Evolutionary conservation across 2,329 filamentous ascomycete genomes (phyloP).

Genomic region (Talaromyces piceae): DNA sequence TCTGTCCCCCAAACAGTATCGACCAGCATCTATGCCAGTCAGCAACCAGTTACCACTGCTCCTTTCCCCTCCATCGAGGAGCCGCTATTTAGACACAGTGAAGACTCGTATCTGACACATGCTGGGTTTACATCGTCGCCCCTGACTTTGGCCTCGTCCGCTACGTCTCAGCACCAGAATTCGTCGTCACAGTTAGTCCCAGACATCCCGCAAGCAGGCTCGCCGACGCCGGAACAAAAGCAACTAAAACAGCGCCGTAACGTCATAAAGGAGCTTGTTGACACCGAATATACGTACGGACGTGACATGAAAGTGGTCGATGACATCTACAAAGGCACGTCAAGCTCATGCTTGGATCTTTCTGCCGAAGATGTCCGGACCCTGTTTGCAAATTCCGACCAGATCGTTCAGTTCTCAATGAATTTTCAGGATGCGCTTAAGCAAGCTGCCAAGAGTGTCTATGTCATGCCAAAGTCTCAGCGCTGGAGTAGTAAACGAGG

Average conservation of each 20-base stretch:
- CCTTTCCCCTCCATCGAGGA: slow-evolving; percentile 16
- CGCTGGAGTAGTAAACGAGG: slow-evolving; percentile 48
- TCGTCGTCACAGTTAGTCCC: slow-evolving; percentile 18
- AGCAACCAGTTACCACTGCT: slow-evolving; percentile 15
- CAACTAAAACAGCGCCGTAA: slow-evolving; percentile 74
- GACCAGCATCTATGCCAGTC: slow-evolving; percentile 13
- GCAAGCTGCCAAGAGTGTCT: slow-evolving; percentile 69
- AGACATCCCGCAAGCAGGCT: slow-evolving; percentile 16
- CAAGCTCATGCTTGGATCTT: slow-evolving; percentile 70
- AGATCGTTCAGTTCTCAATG: slow-evolving; percentile 81
- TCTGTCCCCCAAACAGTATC: slow-evolving; percentile 8
- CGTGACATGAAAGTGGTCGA: slow-evolving; percentile 96
- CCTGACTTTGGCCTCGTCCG: slow-evolving; percentile 28
- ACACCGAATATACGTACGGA: slow-evolving; percentile 86
- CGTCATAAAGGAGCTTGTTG: slow-evolving; percentile 83
- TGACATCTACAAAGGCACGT: slow-evolving; percentile 95
- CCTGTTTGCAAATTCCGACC: slow-evolving; percentile 87
- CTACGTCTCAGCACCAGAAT: slow-evolving; percentile 30
- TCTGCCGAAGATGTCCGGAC: slow-evolving; percentile 77
- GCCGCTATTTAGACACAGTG: slow-evolving; percentile 27
- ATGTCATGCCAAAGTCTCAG: slow-evolving; percentile 56
- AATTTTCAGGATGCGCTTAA: slow-evolving; percentile 73
- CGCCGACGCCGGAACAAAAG: slow-evolving; percentile 33
- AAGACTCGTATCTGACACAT: slow-evolving; percentile 29
- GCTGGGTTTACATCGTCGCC: slow-evolving; percentile 23